Evolutionary conservation across 1,284 basidiomycete species (phyloP).

Genomic region (Pterula multifida): DNA sequence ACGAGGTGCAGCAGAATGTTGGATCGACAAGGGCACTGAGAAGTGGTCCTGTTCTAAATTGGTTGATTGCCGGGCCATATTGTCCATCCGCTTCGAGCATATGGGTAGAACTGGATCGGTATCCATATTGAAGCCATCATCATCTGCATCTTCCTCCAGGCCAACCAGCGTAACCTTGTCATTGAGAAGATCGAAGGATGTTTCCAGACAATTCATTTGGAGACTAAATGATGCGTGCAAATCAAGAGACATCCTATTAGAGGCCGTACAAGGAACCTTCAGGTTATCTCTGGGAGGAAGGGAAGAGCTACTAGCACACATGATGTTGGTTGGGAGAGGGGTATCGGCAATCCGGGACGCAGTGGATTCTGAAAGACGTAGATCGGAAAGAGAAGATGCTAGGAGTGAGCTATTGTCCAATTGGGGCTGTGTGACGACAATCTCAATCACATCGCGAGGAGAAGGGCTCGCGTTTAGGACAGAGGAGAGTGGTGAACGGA

Average conservation of each 20-base stretch:
- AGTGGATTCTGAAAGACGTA: background rate
- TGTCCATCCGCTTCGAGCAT: background rate
- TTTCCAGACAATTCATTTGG: background rate
- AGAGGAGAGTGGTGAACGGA: background rate
- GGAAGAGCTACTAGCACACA: background rate
- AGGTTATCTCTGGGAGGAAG: background rate
- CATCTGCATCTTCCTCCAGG: background rate
- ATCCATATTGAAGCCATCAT: background rate
- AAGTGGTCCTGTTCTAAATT: background rate
- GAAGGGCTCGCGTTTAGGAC: background rate
- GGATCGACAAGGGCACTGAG: background rate
- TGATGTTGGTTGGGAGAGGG: background rate
- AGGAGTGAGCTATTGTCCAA: background rate
- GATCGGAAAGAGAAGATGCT: background rate
- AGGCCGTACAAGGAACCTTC: background rate
- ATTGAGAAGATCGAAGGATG: constrained; percentile 5
- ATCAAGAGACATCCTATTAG: background rate
- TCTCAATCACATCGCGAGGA: background rate
- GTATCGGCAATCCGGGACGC: background rate
- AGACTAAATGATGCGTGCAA: constrained; percentile 4
- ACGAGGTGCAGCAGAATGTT: background rate
- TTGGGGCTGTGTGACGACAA: background rate
- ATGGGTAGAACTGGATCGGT: background rate
- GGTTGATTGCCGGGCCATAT: background rate
- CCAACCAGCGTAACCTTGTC: constrained; percentile 4